These are phyloP conservation scores for Zymoseptoria crescenta DNA, from an alignment of 2,329 filamentous ascomycete species.

Conservation along the genomic window DNA sequence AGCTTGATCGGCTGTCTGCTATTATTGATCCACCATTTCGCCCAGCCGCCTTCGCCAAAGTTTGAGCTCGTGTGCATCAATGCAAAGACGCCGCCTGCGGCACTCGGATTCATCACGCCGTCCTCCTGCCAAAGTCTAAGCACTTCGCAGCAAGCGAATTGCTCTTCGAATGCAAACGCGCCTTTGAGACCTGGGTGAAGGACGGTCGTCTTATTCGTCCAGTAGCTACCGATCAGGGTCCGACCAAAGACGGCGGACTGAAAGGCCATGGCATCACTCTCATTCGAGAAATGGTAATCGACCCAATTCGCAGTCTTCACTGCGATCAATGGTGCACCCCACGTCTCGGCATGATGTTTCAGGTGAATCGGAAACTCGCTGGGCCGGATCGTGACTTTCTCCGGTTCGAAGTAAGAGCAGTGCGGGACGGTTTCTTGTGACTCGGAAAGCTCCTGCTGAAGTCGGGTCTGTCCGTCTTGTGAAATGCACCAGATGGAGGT, in stretches of 20 bases:
- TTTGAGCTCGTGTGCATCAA: constrained; percentile 39
- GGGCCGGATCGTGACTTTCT: constrained; percentile 36
- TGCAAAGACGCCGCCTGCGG: constrained; percentile 35
- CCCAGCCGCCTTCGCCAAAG: constrained; percentile 35
- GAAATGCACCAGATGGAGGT: constrained; percentile 41
- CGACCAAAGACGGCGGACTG: constrained; percentile 42
- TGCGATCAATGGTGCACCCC: constrained; percentile 28
- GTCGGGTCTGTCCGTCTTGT: constrained; percentile 34
- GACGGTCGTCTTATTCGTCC: constrained; percentile 38
- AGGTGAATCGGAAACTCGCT: constrained; percentile 26
- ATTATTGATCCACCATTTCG: constrained; percentile 40
- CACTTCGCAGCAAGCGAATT: constrained; percentile 43
- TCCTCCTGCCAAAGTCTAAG: constrained; percentile 41
- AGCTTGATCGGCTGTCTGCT: constrained; percentile 31
- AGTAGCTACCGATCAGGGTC: constrained; percentile 35
- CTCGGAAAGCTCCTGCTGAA: constrained; percentile 39
- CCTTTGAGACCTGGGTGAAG: constrained; percentile 37
- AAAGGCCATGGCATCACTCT: constrained; percentile 32
- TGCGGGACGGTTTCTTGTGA: constrained; percentile 37
- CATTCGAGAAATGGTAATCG: constrained; percentile 35
- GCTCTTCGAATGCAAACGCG: constrained; percentile 39
- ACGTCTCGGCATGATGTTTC: constrained; percentile 33
- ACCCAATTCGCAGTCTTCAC: constrained; percentile 37
- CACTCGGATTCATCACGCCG: constrained; percentile 24
- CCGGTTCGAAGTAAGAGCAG: constrained; percentile 37